Base-by-base conservation (phyloP, 495 filamentous ascomycete genomes). In the Podospora fimiseda region DNA sequence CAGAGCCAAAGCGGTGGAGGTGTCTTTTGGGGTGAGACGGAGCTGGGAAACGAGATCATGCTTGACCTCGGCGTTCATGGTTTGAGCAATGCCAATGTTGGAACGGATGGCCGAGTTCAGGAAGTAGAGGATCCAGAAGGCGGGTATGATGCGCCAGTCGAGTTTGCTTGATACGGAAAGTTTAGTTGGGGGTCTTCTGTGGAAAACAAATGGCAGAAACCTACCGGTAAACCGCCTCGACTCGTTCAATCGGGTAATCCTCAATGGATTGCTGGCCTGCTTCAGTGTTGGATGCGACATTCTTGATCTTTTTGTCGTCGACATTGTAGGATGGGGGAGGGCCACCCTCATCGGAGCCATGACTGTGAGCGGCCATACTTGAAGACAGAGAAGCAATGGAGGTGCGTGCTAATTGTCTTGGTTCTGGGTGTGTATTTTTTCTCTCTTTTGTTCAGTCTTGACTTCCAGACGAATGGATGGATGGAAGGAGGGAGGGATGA, bases 101-200 rank as follows among this genome's bases (percentile, higher is more conserved):
- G 88, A 91, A 42, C 89, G 84, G 63, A 95, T 89, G 48, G 89
- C 89, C 1, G 91, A 93, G 75, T 87, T 89, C 52, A 95, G 77
- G 66, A 96, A 95, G 70, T 96, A 96, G 7, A 96, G 76, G n/a
- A 85, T 70, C 90, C 90, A 95, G 68, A 96, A 90, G 36, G 90
- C 88, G 63, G 89, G 88, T 54, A 95, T 86, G 64, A 95, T 92
- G 41, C 90, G 83, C 9, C 74, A 74, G 60, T 95, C 90, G 50
- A 95, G 74, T 66, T 93, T 95, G 52, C 80, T 83, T 24, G 9
- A 42, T 21, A 2, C 6, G 30, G 47, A 46, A 14, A 55, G 44
- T 47, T 48, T 18, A 36, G 33, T 5, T 9, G 39, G 24, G 36
- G 48, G 44, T n/a, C 2, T 27, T 7, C 15, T 18, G 19, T 19